phyloP scores from a whole-genome alignment of 805 yeast species.

The Saccharomycopsis fibuligera region DNA sequence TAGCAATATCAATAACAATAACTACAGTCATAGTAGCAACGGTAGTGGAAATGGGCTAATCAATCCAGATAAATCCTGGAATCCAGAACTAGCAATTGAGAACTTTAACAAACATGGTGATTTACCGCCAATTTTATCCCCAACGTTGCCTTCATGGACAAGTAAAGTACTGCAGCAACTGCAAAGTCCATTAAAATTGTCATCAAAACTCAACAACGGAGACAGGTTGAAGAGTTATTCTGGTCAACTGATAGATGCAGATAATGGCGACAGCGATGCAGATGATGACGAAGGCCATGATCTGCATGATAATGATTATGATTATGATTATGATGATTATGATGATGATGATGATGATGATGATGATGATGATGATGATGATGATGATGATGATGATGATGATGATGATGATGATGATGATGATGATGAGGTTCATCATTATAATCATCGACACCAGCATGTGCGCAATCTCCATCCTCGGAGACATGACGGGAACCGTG shows the following conservation, averaged over 20 bases:
- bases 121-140: constrained; percentile 19
- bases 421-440: too few species aligned
- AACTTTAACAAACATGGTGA: constrained; percentile 14
- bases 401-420: not conserved
- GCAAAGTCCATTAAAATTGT: too few species aligned
- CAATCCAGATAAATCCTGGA: not conserved
- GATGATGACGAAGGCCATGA: too few species aligned
- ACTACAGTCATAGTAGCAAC: not conserved
- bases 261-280: not conserved
- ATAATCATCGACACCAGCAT: too few species aligned
- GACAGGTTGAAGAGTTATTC: too few species aligned
- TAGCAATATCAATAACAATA: too few species aligned
- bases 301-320: too few species aligned
- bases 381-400: constrained; percentile 4
- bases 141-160: constrained; percentile 20
- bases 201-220: too few species aligned
- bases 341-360: too few species aligned
- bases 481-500: not conserved
- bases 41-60: not conserved
- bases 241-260: not conserved
- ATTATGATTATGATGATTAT: too few species aligned
- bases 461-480: too few species aligned
- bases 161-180: not conserved
- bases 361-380: not conserved
- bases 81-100: constrained; percentile 4